Evolutionary conservation across 345 rosid species (phyloP), one percentile per base, ranked within the genome.

Genomic region (Abelmoschus esculentus): DNA sequence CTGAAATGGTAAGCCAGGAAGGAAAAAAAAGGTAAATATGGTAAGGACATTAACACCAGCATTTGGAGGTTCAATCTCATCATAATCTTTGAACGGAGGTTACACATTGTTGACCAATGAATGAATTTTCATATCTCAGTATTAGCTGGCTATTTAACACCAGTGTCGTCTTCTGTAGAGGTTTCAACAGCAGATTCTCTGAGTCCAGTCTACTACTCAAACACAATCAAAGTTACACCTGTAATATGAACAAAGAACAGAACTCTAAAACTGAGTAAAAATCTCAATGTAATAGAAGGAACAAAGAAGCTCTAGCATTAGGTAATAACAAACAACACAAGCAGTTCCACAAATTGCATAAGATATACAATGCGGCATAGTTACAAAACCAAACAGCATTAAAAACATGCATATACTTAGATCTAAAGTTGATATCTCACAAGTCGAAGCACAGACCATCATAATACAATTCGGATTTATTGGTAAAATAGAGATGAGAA

Each of bases 131-230:
- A 31, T 49, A 52, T 73, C 46, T 73, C 63, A 63, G 67, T 50
- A 15, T 59, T 12, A 10, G 52, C 67, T 13, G 64, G 9, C 68
- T 52, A 53, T n/a, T 72, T 72, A 10, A 52, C 44, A 4, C 60
- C 47, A 3, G 58, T 26, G 61, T 69, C 59, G 44, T 63, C 56
- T 40, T 13, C 31, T 50, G 61, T 67, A 63, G 71, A 76, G 36
- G 73, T 6, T 67, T 70, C 77, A 52, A 36, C 22, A 42, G 72
- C 81, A 40, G 86, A 75, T 73, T 74, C 81, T 22, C 1, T 8
- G 80, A 73, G 34, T 85, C 86, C 96, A 90, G 88, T 55, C 22
- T 18, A 44, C 57, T 54, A 55, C 61, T 19, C 47, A 19, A 54
- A 55, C 7, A 40, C 26, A 47, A 55, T 15, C 61, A 61, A 62